Evolutionary conservation across 352 stramenopile genomes (phyloP).

Genomic region (Phytophthora rubi): DNA sequence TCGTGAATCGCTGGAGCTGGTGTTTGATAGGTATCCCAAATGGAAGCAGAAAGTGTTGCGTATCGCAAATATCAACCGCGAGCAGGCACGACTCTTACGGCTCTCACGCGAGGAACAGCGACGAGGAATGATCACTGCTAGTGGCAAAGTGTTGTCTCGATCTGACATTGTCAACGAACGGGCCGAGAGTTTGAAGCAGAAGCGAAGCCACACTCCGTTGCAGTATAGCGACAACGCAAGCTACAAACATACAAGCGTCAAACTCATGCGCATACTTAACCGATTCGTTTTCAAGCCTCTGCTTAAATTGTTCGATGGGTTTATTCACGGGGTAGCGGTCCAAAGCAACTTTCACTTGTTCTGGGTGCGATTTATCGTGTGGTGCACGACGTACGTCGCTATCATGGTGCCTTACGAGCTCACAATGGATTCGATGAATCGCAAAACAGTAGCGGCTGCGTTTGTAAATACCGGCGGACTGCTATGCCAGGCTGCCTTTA

Average conservation of each 20-base stretch:
- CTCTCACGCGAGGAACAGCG: conserved; percentile 7
- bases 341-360: conserved; percentile 47
- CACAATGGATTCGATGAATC: conserved; percentile 39
- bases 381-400: conserved; percentile 42
- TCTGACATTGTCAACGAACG: conserved; percentile 22
- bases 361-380: conserved; percentile 43
- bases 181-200: conserved; percentile 17
- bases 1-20: conserved; percentile 57
- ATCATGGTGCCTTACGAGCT: conserved; percentile 52
- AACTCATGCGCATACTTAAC: background rate
- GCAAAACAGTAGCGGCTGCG: conserved; percentile 4
- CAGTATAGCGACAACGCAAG: background rate
- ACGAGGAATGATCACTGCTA: conserved; percentile 1
- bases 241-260: background rate
- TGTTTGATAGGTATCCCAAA: conserved; percentile 66
- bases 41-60: conserved; percentile 71
- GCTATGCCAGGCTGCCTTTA: conserved; percentile 45
- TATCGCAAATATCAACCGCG: conserved; percentile 57
- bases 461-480: conserved; percentile 27
- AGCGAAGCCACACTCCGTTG: background rate
- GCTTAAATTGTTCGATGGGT: conserved; percentile 5
- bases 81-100: conserved; percentile 46
- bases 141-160: conserved; percentile 10
- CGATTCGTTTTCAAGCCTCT: background rate
- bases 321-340: conserved; percentile 32